Evolutionary conservation across 108 stramenopile genomes (phyloP).

Genomic region (Fistulifera solaris): DNA sequence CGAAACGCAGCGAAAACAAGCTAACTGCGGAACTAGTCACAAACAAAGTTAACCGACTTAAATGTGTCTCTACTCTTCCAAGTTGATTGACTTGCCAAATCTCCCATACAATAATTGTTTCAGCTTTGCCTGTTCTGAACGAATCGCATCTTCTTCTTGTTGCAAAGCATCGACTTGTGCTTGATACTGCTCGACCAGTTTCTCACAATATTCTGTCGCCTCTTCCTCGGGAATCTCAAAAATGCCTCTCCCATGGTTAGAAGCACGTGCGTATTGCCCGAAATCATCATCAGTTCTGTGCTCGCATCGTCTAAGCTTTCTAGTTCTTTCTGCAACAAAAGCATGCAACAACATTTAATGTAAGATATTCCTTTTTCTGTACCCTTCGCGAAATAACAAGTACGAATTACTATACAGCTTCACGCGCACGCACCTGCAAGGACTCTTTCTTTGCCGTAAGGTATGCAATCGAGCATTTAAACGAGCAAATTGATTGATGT

Average conservation of each 20-base stretch:
- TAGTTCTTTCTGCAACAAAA: slow-evolving; percentile 40
- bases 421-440: slow-evolving; percentile 56
- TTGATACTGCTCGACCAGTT: slow-evolving; percentile 72
- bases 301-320: slow-evolving; percentile 89
- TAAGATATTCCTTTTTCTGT: too few relatives aligned
- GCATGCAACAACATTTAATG: too few relatives aligned
- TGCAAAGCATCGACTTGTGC: slow-evolving; percentile 45
- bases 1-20: not conserved
- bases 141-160: slow-evolving; percentile 57
- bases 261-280: slow-evolving; percentile 57
- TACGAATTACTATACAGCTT: too few relatives aligned
- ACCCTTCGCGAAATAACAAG: too few relatives aligned
- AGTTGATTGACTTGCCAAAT: slow-evolving; percentile 88
- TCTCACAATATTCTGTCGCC: slow-evolving; percentile 82
- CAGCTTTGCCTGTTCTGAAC: slow-evolving; percentile 56
- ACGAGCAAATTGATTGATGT: slow-evolving; percentile 88
- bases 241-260: slow-evolving; percentile 77
- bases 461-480: slow-evolving; percentile 80
- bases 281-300: slow-evolving; percentile 91
- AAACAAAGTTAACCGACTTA: too few relatives aligned
- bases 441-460: too few relatives aligned
- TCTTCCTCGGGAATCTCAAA: slow-evolving; percentile 79
- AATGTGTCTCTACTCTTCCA: slow-evolving; percentile 50
- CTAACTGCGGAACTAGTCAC: too few relatives aligned
- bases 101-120: slow-evolving; percentile 80